Evolutionary conservation across 202 grass and related monocot genomes (phyloP), one percentile per base, ranked within the genome.

Genomic region (Setaria viridis): DNA sequence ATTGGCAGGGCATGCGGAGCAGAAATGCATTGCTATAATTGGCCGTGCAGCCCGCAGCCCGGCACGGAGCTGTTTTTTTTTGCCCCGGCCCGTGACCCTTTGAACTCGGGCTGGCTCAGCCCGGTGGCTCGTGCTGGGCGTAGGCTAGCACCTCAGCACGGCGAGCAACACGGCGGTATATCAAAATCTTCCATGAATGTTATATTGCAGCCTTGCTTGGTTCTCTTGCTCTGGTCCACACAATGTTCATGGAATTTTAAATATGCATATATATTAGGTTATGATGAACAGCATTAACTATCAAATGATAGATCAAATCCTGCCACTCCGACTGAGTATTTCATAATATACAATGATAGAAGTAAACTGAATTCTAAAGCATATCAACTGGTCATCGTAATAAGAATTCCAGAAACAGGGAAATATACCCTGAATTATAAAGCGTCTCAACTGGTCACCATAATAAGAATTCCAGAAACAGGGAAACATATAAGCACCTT

Each of bases 401-500:
- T 50, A 39, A 70, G 21, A 46, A 64, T 46, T 72, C 21, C 13
- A 46, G 39, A 55, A 86, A 54, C 13, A 74, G n/a, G 21, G 67
- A 41, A 41, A 41, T 2, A 34, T 54, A 80, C 20, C 16, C 12
- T n/a, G 5, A 62, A 76, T 3, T 64, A 83, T 19, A 79, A 62
- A 79, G 2, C 21, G 25, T 46, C 50, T 37, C 21, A 67, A 45
- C 4, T 75, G 56, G 21, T 74, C 14, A 9, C 4, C 13, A 15
- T 73, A n/a, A 42, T 50, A 48, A 70, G 21, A 46, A 71, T 46
- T 72, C 21, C 13, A 46, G 39, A 55, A 86, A 54, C 13, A 41
- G 16, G 37, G 11, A 70, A 82, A 85, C 70, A 87, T 65, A 83
- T 2, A 79, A 66, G 77, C 58, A 99, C 97, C 97, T 99, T 99